phyloP scores from a whole-genome alignment of 768 basidiomycete species.

The Tulasnella sp. region DNA sequence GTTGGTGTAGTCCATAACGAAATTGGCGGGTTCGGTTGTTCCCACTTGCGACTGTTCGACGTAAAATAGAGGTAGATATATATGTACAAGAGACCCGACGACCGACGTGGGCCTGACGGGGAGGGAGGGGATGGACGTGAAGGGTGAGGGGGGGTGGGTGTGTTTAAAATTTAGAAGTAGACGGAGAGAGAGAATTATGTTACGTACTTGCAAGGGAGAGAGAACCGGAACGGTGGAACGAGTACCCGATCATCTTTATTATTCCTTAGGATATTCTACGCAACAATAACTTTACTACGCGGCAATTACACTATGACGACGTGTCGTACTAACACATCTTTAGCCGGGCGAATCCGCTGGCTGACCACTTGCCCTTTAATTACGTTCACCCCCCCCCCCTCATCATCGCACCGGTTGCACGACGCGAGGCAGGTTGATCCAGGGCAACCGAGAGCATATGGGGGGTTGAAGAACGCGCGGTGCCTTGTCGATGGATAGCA shows the following conservation, averaged over 20 bases:
- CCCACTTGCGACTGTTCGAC: background rate
- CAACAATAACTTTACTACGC: background rate
- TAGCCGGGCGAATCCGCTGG: background rate
- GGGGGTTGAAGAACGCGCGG: background rate
- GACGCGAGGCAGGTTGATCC: background rate
- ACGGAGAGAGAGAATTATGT: background rate
- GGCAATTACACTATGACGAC: background rate
- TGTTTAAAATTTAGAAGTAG: background rate
- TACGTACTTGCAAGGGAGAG: background rate
- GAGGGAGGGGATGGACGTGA: background rate
- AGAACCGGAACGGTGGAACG: background rate
- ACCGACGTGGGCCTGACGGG: background rate
- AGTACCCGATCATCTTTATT: background rate
- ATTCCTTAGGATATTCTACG: background rate
- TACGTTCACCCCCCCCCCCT: background rate
- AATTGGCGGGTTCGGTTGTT: background rate
- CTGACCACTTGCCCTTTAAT: background rate
- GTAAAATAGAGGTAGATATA: background rate
- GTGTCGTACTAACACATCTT: too few relatives aligned
- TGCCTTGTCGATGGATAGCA: background rate
- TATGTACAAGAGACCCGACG: background rate
- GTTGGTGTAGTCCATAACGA: background rate
- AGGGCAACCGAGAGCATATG: background rate
- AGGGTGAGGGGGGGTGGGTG: background rate
- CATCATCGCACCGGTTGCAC: background rate